Evolutionary conservation across 371 early-diverging fungal genomes (phyloP).

Genomic region (Phascolomyces articulosus): DNA sequence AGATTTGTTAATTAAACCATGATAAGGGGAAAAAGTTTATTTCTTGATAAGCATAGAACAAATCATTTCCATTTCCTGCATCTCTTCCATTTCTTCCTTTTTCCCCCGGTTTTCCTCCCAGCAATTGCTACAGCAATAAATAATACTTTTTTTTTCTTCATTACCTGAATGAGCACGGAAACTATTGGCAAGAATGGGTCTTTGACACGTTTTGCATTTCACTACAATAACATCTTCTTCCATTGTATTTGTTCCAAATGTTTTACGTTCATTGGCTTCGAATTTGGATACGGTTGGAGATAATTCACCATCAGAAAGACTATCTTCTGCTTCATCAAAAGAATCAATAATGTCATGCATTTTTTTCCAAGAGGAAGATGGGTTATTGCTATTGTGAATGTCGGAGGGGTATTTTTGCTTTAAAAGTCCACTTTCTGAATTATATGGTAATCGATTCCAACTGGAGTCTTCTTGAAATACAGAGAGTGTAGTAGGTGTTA

Average conservation of each 20-base stretch:
- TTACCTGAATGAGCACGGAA: constrained; percentile 45
- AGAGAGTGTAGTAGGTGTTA: constrained; percentile 44
- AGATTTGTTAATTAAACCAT: too few relatives aligned
- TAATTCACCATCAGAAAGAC: constrained; percentile 20
- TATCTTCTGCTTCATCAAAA: constrained; percentile 15
- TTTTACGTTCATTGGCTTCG: constrained; percentile 33
- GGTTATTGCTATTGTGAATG: background rate
- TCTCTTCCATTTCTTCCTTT: too few relatives aligned
- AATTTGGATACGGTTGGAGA: constrained; percentile 34
- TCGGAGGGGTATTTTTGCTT: constrained; percentile 9
- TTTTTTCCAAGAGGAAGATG: background rate
- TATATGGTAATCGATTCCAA: constrained; percentile 30
- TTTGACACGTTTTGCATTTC: constrained; percentile 41
- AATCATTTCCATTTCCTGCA: background rate
- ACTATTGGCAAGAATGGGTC: constrained; percentile 40
- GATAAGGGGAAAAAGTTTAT: too few relatives aligned
- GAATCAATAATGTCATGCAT: background rate
- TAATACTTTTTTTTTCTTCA: too few relatives aligned
- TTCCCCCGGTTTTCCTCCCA: too few relatives aligned
- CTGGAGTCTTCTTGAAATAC: constrained; percentile 46
- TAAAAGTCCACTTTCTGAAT: constrained; percentile 22
- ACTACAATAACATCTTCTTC: constrained; percentile 46
- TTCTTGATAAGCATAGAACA: too few relatives aligned
- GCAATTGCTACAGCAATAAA: too few relatives aligned
- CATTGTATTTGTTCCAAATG: constrained; percentile 47